A percentile compares a stretch with the other conserved stretches of the same genome.
phyloP scores from a whole-genome alignment of 2,329 filamentous ascomycete species.

The Ascochyta lentis region DNA sequence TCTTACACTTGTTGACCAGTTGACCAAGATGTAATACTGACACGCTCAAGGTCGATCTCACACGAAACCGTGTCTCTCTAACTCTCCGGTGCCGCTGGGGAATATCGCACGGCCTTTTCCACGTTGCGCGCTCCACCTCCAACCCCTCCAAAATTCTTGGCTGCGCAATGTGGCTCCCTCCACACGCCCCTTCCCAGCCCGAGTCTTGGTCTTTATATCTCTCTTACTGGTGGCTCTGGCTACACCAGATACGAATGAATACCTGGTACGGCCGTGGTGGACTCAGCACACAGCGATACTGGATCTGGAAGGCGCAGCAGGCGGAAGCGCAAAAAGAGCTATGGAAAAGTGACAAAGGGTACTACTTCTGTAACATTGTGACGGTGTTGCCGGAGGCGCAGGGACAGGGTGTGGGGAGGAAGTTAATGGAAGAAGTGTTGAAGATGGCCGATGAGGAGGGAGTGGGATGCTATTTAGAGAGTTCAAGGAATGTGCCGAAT shows the following conservation, averaged over 20 bases:
- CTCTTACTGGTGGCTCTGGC: slow-evolving; percentile 70
- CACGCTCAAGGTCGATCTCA: slow-evolving; percentile 60
- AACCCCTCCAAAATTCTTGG: slow-evolving; percentile 64
- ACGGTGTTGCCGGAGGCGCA: slow-evolving; percentile 71
- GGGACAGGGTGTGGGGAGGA: slow-evolving; percentile 70
- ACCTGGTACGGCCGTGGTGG: slow-evolving; percentile 72
- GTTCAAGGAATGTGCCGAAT: slow-evolving; percentile 71
- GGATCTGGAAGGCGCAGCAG: slow-evolving; percentile 75
- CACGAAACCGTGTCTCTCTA: slow-evolving; percentile 68
- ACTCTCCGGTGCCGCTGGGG: slow-evolving; percentile 73
- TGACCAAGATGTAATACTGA: background rate
- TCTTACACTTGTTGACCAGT: background rate
- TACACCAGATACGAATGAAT: slow-evolving; percentile 71
- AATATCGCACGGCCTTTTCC: slow-evolving; percentile 72
- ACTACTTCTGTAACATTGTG: slow-evolving; percentile 80
- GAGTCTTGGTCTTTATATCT: slow-evolving; percentile 68
- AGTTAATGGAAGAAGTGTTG: slow-evolving; percentile 69
- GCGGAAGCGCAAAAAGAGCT: slow-evolving; percentile 65
- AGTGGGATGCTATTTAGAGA: slow-evolving; percentile 73
- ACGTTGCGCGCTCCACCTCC: slow-evolving; percentile 69
- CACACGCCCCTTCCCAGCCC: slow-evolving; percentile 56
- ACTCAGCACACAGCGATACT: slow-evolving; percentile 71
- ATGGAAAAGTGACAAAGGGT: slow-evolving; percentile 71
- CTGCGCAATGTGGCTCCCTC: slow-evolving; percentile 75
- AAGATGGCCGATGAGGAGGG: slow-evolving; percentile 69